Evolutionary conservation across 2,329 filamentous ascomycete genomes (phyloP).

Genomic region (Aspergillus luchuensis): DNA sequence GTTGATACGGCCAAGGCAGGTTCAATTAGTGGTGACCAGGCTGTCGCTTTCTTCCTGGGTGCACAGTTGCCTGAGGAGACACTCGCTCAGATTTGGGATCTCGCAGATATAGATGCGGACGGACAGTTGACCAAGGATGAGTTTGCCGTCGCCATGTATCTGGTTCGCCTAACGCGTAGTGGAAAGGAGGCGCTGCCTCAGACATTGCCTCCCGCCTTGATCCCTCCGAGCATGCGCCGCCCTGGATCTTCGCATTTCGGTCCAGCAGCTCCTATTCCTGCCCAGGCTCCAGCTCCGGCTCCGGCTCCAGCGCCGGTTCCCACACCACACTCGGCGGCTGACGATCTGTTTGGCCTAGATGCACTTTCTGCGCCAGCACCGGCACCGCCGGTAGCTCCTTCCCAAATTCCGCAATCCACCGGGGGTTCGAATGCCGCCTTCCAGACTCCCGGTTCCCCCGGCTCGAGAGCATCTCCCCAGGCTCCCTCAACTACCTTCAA

Average conservation of each 20-base stretch:
- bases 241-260: conserved; percentile 41
- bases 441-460: conserved; percentile 58
- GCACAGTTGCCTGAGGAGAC: conserved; percentile 86
- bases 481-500: conserved; percentile 65
- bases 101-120: conserved; percentile 89
- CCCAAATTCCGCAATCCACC: conserved; percentile 67
- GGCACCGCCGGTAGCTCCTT: conserved; percentile 56
- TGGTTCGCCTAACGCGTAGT: conserved; percentile 86
- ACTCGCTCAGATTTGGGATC: conserved; percentile 94
- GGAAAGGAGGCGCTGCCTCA: conserved; percentile 72
- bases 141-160: conserved; percentile 95
- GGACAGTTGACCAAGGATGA: conserved; percentile 84
- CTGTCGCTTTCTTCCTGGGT: conserved; percentile 90
- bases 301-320: conserved; percentile 52
- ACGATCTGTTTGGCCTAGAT: conserved; percentile 92
- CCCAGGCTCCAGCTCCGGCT: conserved; percentile 47
- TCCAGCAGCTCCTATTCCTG: conserved; percentile 46
- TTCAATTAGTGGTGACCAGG: conserved; percentile 89
- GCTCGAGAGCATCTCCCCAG: conserved; percentile 41
- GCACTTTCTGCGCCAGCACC: conserved; percentile 60
- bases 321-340: conserved; percentile 75
- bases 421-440: conserved; percentile 66
- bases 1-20: conserved; percentile 81
- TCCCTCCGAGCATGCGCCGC: conserved; percentile 81
- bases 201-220: conserved; percentile 74